These are phyloP conservation scores for Kokia cookei DNA, from an alignment of 441 rosid species.

Conservation along the genomic window DNA sequence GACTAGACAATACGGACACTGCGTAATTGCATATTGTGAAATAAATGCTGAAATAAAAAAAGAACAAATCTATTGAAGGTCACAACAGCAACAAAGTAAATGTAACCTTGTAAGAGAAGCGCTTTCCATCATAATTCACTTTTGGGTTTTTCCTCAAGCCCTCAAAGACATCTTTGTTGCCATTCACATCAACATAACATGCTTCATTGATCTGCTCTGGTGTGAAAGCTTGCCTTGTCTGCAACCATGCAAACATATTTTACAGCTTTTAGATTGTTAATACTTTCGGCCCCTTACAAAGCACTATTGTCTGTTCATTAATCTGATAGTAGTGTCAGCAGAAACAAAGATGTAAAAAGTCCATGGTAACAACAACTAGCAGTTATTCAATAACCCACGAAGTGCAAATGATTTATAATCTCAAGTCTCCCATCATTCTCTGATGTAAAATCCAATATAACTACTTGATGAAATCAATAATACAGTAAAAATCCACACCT, in stretches of 20 bases:
- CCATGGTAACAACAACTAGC: background rate
- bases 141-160: slow-evolving; percentile 76
- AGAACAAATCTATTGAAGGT: background rate
- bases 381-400: background rate
- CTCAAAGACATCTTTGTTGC: slow-evolving; percentile 85
- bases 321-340: background rate
- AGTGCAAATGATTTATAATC: background rate
- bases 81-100: background rate
- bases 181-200: slow-evolving; percentile 57
- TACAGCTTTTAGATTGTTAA: background rate
- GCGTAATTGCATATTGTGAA: background rate
- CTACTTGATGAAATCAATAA: background rate
- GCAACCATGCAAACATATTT: slow-evolving; percentile 9
- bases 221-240: slow-evolving; percentile 66
- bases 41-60: background rate
- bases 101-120: slow-evolving; percentile 86
- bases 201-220: slow-evolving; percentile 80
- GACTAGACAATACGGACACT: background rate
- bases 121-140: slow-evolving; percentile 66
- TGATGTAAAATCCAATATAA: background rate
- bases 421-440: background rate
- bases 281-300: background rate
- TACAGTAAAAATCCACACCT: background rate
- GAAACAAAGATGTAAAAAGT: background rate
- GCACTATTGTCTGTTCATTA: background rate